Conservation (phyloP, 1,139 yeast genomes). For the Candida anutae region DNA sequence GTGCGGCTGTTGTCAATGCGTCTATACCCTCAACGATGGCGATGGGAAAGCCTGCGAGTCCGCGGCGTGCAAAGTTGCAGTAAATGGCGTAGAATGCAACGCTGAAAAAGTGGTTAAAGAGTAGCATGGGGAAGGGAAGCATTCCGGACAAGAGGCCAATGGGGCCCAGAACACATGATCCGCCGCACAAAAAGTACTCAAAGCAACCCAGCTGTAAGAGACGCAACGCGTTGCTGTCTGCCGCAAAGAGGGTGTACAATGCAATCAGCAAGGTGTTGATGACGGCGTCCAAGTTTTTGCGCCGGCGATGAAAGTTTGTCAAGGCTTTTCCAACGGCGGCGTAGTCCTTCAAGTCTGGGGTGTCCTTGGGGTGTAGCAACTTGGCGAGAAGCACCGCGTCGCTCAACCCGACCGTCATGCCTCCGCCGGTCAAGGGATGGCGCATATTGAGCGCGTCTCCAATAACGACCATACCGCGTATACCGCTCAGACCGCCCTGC, state of each 20-base stretch:
- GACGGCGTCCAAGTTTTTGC: conserved; percentile 76
- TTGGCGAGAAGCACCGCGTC: conserved; percentile 69
- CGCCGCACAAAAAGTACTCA: conserved; percentile 77
- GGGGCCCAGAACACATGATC: conserved; percentile 71
- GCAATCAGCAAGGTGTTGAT: conserved; percentile 89
- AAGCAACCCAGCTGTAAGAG: conserved; percentile 86
- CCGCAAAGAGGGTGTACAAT: conserved; percentile 82
- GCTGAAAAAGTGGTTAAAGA: conserved; percentile 79
- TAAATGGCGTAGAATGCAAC: conserved; percentile 83
- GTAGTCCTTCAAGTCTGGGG: conserved; percentile 55
- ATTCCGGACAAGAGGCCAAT: conserved; percentile 80
- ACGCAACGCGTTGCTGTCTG: conserved; percentile 56
- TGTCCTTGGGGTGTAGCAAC: conserved; percentile 47
- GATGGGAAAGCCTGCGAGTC: conserved; percentile 60
- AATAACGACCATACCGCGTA: conserved; percentile 75
- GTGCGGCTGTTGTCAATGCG: conserved; percentile 64
- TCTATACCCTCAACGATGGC: conserved; percentile 67
- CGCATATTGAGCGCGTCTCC: conserved; percentile 98
- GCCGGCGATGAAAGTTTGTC: conserved; percentile 61
- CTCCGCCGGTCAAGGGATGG: conserved; percentile 98
- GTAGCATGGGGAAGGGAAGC: conserved; percentile 61
- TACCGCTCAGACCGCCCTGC: conserved; percentile 54
- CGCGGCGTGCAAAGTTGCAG: conserved; percentile 59
- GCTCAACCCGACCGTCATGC: conserved; percentile 95
- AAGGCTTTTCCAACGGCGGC: conserved; percentile 46